Evolutionary conservation across 2,329 filamentous ascomycete genomes (phyloP), one percentile per base, ranked within the genome.

Genomic region (Nigrospora oryzae): DNA sequence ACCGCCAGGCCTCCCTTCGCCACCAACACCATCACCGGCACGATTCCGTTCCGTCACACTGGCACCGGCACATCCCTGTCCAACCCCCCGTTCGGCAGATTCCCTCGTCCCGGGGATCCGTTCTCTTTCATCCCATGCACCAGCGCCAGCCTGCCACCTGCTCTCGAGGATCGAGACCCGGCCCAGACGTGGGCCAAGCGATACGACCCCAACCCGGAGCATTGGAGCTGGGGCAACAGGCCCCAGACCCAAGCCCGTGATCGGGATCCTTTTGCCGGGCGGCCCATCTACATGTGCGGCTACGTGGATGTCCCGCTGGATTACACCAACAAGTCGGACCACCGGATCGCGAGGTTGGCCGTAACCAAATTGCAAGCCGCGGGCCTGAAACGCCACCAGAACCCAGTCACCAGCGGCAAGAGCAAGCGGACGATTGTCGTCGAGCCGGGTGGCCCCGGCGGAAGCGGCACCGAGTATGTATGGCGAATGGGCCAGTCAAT

Each of bases 401-500:
- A 16, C 39, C 46, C 48, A 36, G 40, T 49, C 32, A 45, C 55
- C 4, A 63, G 63, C 8, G 50, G 42, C 45, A 71, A 70, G 51
- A 74, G 67, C 51, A 55, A 65, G 40, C 62, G 71, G 15, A 75
- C 73, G 2, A 64, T 75, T 34, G 64, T 76, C 16, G 57, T 76
- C 31, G 66, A 75, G 44, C 73, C 73, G 3, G 73, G 74, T 37
- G 72, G 72, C 11, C 72, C 72, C 0, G 72, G 72, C 2, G 72
- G 67, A 13, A 71, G 69, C 48, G 73, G 72, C 4, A 72, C 67
- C 0, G 56, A 44, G 0, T 67, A 67, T 35, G 62, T 58, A 3
- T 73, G 67, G 68, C 51, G 61, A 6, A 50, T 49, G 0, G 64
- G 60, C 4, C 63, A 72, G 45, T 43, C 48, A 0, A 47, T 70